Evolutionary conservation across 305 asterid species (phyloP).

Genomic region (Rubia peregrina): DNA sequence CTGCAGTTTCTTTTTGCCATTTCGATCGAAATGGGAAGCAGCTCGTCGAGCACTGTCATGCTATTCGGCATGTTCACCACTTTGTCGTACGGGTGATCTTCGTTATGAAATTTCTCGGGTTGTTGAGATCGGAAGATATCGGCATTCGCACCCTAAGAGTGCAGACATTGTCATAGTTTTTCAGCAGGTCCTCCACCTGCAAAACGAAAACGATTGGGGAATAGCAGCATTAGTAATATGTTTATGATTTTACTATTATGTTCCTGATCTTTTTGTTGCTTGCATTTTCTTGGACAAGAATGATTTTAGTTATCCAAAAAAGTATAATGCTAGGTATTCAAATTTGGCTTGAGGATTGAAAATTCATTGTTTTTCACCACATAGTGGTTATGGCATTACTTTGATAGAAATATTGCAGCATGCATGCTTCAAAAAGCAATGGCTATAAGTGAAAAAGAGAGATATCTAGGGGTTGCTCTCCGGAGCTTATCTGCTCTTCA

Average conservation of each 20-base stretch:
- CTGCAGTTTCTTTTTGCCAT: background rate
- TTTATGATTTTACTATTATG: too few relatives aligned
- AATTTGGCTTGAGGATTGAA: too few relatives aligned
- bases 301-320: too few relatives aligned
- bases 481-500: too few relatives aligned
- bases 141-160: conserved; percentile 4
- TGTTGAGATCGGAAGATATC: conserved; percentile 1
- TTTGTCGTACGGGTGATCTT: background rate
- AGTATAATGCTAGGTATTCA: too few relatives aligned
- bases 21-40: conserved; percentile 1
- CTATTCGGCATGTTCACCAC: conserved; percentile 4
- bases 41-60: conserved; percentile 6
- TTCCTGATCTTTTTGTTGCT: too few relatives aligned
- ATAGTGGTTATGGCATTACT: too few relatives aligned
- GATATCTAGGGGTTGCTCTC: too few relatives aligned
- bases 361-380: too few relatives aligned
- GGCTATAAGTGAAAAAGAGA: background rate
- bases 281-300: too few relatives aligned
- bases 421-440: background rate
- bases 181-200: background rate
- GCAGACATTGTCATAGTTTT: background rate
- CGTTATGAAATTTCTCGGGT: background rate
- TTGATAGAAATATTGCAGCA: background rate
- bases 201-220: background rate
- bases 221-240: too few relatives aligned